Evolutionary conservation across 2,329 filamentous ascomycete species (phyloP).

Genomic region (Gnomoniopsis sp.): DNA sequence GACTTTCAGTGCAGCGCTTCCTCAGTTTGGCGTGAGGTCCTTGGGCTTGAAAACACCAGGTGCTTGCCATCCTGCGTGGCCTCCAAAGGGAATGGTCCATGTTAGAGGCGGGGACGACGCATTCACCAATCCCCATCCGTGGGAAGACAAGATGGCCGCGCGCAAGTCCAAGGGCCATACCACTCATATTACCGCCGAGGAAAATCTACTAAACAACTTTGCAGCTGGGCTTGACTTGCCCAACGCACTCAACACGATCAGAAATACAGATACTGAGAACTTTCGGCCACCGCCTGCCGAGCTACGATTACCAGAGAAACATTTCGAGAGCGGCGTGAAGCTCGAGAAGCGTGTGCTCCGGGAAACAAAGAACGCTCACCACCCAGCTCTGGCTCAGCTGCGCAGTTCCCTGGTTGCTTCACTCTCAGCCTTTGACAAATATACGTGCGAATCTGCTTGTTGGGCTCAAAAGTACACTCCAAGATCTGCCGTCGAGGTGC

Average conservation of each 20-base stretch:
- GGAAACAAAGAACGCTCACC: conserved; percentile 42
- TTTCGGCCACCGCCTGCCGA: conserved; percentile 43
- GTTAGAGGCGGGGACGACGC: conserved; percentile 45
- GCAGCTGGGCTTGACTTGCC: conserved; percentile 37
- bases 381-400: conserved; percentile 58
- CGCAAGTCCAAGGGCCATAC: conserved; percentile 51
- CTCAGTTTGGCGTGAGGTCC: conserved; percentile 43
- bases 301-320: conserved; percentile 51
- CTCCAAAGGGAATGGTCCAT: conserved; percentile 61
- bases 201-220: conserved; percentile 39
- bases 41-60: conserved; percentile 60
- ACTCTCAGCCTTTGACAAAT: conserved; percentile 77
- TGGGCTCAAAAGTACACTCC: conserved; percentile 91
- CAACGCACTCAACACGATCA: conserved; percentile 29
- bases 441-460: conserved; percentile 65
- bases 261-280: conserved; percentile 33
- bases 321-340: conserved; percentile 55
- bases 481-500: conserved; percentile 61
- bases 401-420: conserved; percentile 57
- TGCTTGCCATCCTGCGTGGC: conserved; percentile 67
- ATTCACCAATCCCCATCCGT: not conserved
- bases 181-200: conserved; percentile 35
- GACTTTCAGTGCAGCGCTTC: conserved; percentile 30
- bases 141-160: conserved; percentile 10
- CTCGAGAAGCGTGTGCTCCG: conserved; percentile 47